Conservation (phyloP, 495 filamentous ascomycete species). For the Xylaria cubensis region DNA sequence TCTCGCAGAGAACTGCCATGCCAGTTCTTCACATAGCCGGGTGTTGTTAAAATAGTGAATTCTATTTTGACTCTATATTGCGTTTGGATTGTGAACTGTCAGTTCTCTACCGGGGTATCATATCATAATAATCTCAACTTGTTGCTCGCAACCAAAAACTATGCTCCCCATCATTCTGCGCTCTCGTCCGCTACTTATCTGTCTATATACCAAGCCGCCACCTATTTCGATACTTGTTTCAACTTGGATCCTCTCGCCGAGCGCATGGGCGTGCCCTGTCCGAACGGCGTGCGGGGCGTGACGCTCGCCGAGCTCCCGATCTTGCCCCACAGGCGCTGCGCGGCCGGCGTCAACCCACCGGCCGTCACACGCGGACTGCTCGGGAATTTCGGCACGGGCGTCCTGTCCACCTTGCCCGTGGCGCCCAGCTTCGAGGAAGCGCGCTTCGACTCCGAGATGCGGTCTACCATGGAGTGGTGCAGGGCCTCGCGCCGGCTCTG, state of each 20-base stretch:
- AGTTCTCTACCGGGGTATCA: constrained; percentile 24
- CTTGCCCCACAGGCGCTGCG: constrained; percentile 73
- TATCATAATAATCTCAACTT: constrained; percentile 14
- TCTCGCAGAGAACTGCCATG: neutral
- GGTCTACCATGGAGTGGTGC: constrained; percentile 91
- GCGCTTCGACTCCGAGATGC: constrained; percentile 75
- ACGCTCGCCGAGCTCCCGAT: constrained; percentile 63
- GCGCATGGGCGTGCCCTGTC: constrained; percentile 43
- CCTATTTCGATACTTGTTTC: constrained; percentile 36
- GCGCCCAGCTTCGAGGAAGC: constrained; percentile 52
- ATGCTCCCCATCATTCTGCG: neutral
- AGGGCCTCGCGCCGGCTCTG: constrained; percentile 80
- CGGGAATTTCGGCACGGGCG: constrained; percentile 73
- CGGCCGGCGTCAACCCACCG: constrained; percentile 77
- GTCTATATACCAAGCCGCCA: neutral
- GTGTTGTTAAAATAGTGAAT: neutral
- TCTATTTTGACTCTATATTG: neutral
- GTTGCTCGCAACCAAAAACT: neutral
- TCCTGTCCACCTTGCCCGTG: constrained; percentile 63
- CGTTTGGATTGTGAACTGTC: neutral
- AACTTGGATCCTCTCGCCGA: constrained; percentile 42
- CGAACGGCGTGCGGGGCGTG: constrained; percentile 58
- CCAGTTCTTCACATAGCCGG: neutral
- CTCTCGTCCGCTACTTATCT: neutral
- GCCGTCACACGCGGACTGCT: constrained; percentile 70